Percentiles rank a stretch among this genome's conserved stretches.
Evolutionary conservation across 768 basidiomycete species (phyloP).

Genomic region (Boletales sp.): DNA sequence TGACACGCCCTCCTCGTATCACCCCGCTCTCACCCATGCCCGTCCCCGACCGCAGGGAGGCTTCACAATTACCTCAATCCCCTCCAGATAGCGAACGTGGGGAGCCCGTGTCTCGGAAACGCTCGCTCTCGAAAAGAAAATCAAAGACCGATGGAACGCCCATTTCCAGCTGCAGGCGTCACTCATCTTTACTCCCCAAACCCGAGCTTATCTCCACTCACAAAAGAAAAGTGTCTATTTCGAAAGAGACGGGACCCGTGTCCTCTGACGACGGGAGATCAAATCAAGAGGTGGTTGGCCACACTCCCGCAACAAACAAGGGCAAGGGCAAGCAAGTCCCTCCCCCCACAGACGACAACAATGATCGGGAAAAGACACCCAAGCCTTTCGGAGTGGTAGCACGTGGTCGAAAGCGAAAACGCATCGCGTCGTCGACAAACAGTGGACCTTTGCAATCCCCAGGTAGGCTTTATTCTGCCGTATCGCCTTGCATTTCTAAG

Average conservation of each 20-base stretch:
- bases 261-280: background rate
- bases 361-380: conserved; percentile 5
- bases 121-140: conserved; percentile 3
- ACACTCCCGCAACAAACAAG: conserved; percentile 1
- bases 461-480: conserved; percentile 19
- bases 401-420: conserved; percentile 23
- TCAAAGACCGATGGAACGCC: background rate
- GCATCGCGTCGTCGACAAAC: conserved; percentile 14
- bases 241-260: background rate
- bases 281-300: conserved; percentile 2
- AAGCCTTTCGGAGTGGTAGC: conserved; percentile 9
- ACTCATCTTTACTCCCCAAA: conserved; percentile 8
- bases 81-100: conserved; percentile 14
- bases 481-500: conserved; percentile 5
- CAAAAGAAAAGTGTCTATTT: conserved; percentile 1
- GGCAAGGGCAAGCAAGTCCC: conserved; percentile 19
- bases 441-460: conserved; percentile 5
- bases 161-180: conserved; percentile 3
- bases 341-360: background rate
- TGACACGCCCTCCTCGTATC: conserved; percentile 22
- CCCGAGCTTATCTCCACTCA: conserved; percentile 7
- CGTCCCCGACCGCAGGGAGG: background rate
- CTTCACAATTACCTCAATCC: conserved; percentile 11
- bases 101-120: conserved; percentile 8
- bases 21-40: conserved; percentile 6